phyloP scores from a whole-genome alignment of 2,329 filamentous ascomycete species.

The Diplodia mutila region DNA sequence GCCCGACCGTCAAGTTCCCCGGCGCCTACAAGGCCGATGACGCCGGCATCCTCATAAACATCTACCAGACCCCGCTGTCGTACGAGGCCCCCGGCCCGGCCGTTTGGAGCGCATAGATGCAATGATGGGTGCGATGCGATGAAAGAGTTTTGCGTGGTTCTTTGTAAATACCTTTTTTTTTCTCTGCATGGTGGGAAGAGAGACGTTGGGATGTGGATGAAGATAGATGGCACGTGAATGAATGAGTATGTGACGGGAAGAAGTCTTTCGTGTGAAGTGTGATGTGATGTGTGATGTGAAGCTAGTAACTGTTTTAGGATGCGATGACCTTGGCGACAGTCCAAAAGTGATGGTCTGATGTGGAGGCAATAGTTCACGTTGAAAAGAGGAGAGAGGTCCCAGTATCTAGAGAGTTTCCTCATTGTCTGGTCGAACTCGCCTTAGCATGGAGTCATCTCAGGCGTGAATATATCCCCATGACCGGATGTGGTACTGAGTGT shows the following conservation, averaged over 20 bases:
- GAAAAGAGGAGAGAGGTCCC: too few species aligned
- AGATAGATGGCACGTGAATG: neutral
- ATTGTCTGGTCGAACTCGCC: too few species aligned
- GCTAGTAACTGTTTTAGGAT: too few species aligned
- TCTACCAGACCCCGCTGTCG: slow-evolving; percentile 43
- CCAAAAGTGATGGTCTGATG: too few species aligned
- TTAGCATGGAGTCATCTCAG: too few species aligned
- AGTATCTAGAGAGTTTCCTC: too few species aligned
- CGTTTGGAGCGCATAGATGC: slow-evolving; percentile 38
- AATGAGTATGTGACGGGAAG: neutral
- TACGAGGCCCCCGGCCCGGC: slow-evolving; percentile 51
- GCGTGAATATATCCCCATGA: too few species aligned
- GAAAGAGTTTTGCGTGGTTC: neutral
- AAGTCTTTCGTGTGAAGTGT: neutral
- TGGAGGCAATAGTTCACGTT: too few species aligned
- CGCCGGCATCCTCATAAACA: slow-evolving; percentile 48
- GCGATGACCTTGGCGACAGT: too few species aligned
- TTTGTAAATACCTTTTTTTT: neutral
- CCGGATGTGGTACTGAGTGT: too few species aligned
- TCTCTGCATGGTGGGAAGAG: neutral
- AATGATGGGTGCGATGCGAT: neutral
- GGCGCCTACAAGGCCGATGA: slow-evolving; percentile 46
- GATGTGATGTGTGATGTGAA: neutral
- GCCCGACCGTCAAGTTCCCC: slow-evolving; percentile 51
- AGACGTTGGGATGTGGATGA: neutral